phyloP scores from a whole-genome alignment of 2,329 filamentous ascomycete species.

The Malbranchea cinnamomea region DNA sequence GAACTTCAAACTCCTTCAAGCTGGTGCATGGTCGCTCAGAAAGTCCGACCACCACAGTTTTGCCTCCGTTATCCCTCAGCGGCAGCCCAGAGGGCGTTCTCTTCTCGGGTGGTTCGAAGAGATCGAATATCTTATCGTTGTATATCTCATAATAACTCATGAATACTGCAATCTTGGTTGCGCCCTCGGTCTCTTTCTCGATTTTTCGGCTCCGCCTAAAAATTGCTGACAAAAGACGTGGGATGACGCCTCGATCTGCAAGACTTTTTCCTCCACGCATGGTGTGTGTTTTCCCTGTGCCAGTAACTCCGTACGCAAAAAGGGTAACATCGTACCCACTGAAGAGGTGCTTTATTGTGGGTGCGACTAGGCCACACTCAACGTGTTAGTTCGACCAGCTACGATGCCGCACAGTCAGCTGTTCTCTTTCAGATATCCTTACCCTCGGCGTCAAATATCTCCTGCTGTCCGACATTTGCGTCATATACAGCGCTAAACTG shows the following conservation, averaged over 20 bases:
- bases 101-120: constrained; percentile 78
- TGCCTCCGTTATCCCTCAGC: constrained; percentile 71
- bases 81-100: constrained; percentile 67
- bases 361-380: constrained; percentile 47
- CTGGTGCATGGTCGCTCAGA: constrained; percentile 70
- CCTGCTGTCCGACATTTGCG: constrained; percentile 62
- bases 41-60: constrained; percentile 73
- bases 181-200: constrained; percentile 57
- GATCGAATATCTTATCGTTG: constrained; percentile 85
- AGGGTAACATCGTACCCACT: constrained; percentile 69
- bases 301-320: constrained; percentile 86
- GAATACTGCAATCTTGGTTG: constrained; percentile 56
- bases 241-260: constrained; percentile 76
- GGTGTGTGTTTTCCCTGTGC: constrained; percentile 88
- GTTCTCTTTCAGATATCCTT: no score
- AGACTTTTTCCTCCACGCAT: constrained; percentile 85
- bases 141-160: constrained; percentile 96
- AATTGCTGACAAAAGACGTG: constrained; percentile 67
- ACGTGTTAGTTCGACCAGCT: constrained; percentile 1
- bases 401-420: no score
- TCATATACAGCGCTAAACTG: constrained; percentile 91
- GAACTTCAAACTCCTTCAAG: constrained; percentile 73
- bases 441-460: constrained; percentile 83
- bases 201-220: constrained; percentile 78
- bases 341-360: constrained; percentile 83